Evolutionary conservation across 2,329 filamentous ascomycete species (phyloP).

Genomic region (Eurotiales sp.): DNA sequence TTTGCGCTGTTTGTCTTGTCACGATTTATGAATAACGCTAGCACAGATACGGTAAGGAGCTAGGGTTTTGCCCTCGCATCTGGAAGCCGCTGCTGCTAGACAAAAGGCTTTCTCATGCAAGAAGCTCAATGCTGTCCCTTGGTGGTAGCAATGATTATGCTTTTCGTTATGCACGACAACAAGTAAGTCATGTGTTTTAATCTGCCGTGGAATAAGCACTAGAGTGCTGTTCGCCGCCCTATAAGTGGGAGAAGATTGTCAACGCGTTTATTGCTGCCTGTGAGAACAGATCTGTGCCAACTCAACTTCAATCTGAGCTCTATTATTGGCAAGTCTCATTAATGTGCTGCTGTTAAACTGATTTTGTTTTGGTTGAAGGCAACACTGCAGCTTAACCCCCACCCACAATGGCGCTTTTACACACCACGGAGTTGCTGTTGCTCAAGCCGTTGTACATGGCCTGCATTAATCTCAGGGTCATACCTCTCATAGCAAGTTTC

Average conservation of each 20-base stretch:
- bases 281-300: slow-evolving; percentile 48
- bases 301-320: slow-evolving; percentile 41
- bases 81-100: no score
- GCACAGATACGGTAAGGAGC: no score
- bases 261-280: slow-evolving; percentile 52
- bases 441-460: slow-evolving; percentile 35
- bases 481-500: slow-evolving; percentile 35
- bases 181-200: slow-evolving; percentile 6
- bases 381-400: slow-evolving; percentile 20
- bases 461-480: slow-evolving; percentile 38
- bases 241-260: slow-evolving; percentile 48
- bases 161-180: slow-evolving; percentile 6
- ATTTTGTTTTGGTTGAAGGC: not conserved
- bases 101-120: slow-evolving; percentile 22
- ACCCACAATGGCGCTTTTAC: slow-evolving; percentile 29
- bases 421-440: slow-evolving; percentile 29
- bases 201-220: not conserved
- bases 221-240: not conserved
- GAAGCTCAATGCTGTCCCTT: slow-evolving; percentile 25
- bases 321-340: slow-evolving; percentile 44
- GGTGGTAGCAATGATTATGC: slow-evolving; percentile 6
- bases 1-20: no score
- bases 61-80: no score
- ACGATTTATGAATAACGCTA: no score
- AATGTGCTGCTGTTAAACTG: slow-evolving; percentile 30